Conservation (phyloP, 768 basidiomycete species). For the Rhizopogon vesiculosus region DNA sequence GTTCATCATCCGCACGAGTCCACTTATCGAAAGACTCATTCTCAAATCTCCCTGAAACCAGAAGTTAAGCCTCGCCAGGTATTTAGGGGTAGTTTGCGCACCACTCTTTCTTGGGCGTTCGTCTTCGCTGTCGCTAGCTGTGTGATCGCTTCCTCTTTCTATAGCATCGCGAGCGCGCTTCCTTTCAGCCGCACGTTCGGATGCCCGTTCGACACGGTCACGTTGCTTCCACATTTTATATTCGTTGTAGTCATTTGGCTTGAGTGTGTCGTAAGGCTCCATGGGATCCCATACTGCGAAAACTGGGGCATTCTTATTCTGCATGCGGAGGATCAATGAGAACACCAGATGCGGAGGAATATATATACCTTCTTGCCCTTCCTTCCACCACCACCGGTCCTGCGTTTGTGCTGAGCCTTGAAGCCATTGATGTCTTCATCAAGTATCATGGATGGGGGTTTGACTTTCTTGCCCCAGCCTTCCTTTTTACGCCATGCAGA, state of each 20-base stretch:
- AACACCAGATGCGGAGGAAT: neutral
- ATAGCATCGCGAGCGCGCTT: constrained; percentile 52
- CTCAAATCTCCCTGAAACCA: constrained; percentile 28
- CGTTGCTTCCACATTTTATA: constrained; percentile 79
- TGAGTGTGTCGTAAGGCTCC: constrained; percentile 75
- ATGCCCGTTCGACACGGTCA: constrained; percentile 67
- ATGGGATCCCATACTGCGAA: constrained; percentile 68
- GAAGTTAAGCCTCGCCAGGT: constrained; percentile 22
- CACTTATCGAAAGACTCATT: constrained; percentile 46
- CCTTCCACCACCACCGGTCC: constrained; percentile 43
- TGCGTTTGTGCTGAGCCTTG: constrained; percentile 53
- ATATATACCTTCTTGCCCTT: constrained; percentile 57
- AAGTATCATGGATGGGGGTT: constrained; percentile 86
- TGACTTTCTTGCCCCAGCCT: constrained; percentile 86
- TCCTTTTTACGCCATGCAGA: constrained; percentile 40
- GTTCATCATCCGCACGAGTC: constrained; percentile 50
- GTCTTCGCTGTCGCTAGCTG: constrained; percentile 65
- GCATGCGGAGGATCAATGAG: constrained; percentile 6
- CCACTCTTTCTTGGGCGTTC: constrained; percentile 68
- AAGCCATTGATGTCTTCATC: constrained; percentile 89
- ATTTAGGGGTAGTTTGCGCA: constrained; percentile 21
- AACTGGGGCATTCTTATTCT: constrained; percentile 60
- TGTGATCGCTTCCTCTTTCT: constrained; percentile 49
- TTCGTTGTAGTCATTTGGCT: constrained; percentile 87
- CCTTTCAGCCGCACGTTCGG: constrained; percentile 54